Conservation (phyloP, 2,329 filamentous ascomycete species). For the Intubia oerlemansii region DNA sequence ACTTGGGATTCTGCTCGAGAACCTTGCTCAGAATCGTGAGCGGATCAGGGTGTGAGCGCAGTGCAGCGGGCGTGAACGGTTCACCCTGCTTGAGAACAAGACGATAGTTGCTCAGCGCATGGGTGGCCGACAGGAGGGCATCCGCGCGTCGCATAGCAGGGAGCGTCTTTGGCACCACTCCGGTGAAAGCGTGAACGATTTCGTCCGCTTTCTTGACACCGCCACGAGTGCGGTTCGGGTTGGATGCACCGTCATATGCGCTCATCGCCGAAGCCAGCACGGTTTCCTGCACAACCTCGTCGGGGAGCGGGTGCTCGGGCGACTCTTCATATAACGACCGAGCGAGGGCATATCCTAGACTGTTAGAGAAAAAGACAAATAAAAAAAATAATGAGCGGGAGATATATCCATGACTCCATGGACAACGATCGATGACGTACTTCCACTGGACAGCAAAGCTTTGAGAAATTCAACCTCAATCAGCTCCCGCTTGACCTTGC, state of each 20-base stretch:
- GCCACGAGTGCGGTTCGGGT: constrained; percentile 56
- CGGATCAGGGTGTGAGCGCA: constrained; percentile 58
- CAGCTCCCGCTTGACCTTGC: constrained; percentile 34
- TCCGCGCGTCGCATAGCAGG: constrained; percentile 32
- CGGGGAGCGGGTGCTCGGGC: constrained; percentile 24
- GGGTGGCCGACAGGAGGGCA: constrained; percentile 49
- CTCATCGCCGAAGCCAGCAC: constrained; percentile 42
- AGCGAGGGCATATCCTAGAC: constrained; percentile 40
- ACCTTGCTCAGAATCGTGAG: constrained; percentile 51
- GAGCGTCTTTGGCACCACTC: constrained; percentile 28
- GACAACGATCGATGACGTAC: constrained; percentile 19
- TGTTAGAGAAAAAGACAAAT: no score
- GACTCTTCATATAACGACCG: constrained; percentile 37
- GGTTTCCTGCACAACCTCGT: constrained; percentile 31
- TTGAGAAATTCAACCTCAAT: constrained; percentile 55
- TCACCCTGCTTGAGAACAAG: constrained; percentile 62
- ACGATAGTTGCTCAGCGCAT: constrained; percentile 54
- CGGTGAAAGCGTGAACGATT: constrained; percentile 43
- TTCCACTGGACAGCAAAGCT: constrained; percentile 36
- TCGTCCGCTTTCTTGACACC: constrained; percentile 59
- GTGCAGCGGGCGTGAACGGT: constrained; percentile 56
- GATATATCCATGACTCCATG: no score
- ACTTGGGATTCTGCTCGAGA: constrained; percentile 51
- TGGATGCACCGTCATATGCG: constrained; percentile 64
- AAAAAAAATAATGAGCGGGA: no score